phyloP scores from a whole-genome alignment of 2,329 filamentous ascomycete genomes.

The Trichoderma oligosporum region DNA sequence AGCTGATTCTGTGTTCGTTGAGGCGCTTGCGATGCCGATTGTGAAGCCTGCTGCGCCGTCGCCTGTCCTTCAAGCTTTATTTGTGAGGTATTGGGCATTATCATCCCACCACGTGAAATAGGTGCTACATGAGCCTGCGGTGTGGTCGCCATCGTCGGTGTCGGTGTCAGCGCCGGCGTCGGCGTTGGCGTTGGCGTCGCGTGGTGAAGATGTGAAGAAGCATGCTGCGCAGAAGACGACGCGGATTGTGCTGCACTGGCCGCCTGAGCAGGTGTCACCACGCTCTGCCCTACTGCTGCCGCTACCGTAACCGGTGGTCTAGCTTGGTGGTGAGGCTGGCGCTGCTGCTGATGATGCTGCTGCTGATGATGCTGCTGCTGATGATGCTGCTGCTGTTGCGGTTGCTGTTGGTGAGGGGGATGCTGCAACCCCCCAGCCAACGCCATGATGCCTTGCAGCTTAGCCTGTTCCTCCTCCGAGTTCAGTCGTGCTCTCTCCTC shows the following conservation, averaged over 20 bases:
- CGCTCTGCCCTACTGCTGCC: constrained; percentile 28
- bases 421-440: constrained; percentile 52
- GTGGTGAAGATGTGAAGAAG: constrained; percentile 22
- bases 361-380: constrained; percentile 5
- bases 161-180: too few relatives aligned
- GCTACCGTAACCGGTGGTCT: constrained; percentile 27
- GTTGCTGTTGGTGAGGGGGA: constrained; percentile 23
- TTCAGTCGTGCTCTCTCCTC: constrained; percentile 59
- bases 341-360: constrained; percentile 32
- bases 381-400: constrained; percentile 3
- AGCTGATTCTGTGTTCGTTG: constrained; percentile 30
- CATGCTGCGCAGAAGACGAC: constrained; percentile 22
- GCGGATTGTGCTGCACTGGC: constrained; percentile 30
- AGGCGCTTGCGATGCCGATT: constrained; percentile 29
- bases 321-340: constrained; percentile 30
- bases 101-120: constrained; percentile 3
- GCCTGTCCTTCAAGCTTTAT: constrained; percentile 27
- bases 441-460: constrained; percentile 57
- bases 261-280: constrained; percentile 35
- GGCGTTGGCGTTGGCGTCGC: constrained; percentile 16
- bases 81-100: constrained; percentile 24
- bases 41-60: constrained; percentile 31
- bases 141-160: constrained; percentile 1
- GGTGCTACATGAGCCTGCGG: constrained; percentile 4
- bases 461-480: constrained; percentile 57